Evolutionary conservation across 2,329 filamentous ascomycete species (phyloP), one percentile per base, ranked within the genome.

Genomic region (Alternaria atra): DNA sequence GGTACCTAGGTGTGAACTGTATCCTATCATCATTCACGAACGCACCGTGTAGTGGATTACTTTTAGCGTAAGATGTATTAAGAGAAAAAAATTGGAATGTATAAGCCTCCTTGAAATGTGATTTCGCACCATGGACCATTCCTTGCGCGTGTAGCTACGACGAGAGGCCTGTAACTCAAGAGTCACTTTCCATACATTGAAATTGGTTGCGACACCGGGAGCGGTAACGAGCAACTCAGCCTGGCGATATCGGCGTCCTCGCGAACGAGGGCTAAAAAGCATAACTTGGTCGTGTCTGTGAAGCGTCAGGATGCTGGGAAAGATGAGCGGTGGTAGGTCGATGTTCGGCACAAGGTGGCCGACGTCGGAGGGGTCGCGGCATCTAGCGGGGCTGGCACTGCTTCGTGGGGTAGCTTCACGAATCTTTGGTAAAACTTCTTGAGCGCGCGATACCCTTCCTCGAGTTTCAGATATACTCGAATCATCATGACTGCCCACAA

Each of bases 401-500:
- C 57, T 32, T 32, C 46, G 57, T 52, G 57, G 57, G 57, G 52
- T 60, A 56, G 52, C 57, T 60, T 56, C 52, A 35, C 44, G 44
- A 52, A 32, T 56, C 25, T 56, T 37, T 56, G 42, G 43, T 30
- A 30, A 56, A 56, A 56, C 52, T 40, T 35, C 30, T 8, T 32
- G 37, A 50, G 52, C 57, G 44, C 30, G 39, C 37, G 7, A 32
- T 35, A 32, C 43, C 30, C 46, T 44, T 40, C 20, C 25, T 56
- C 32, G 5, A 27, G 25, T 32, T 23, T n/a, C 25, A 29, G 10
- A 43, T 37, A 50, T 10, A 44, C 17, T 12, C 32, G 23, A 34
- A 17, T 29, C 40, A 29, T 17, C 39, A 80, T 80, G 79, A 71
- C 78, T 71, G 69, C 74, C 8, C 79, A 78, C 64, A 80, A 80